Evolutionary conservation across 176 grass and related monocot species (phyloP).

Genomic region (Saccharum officinarum): DNA sequence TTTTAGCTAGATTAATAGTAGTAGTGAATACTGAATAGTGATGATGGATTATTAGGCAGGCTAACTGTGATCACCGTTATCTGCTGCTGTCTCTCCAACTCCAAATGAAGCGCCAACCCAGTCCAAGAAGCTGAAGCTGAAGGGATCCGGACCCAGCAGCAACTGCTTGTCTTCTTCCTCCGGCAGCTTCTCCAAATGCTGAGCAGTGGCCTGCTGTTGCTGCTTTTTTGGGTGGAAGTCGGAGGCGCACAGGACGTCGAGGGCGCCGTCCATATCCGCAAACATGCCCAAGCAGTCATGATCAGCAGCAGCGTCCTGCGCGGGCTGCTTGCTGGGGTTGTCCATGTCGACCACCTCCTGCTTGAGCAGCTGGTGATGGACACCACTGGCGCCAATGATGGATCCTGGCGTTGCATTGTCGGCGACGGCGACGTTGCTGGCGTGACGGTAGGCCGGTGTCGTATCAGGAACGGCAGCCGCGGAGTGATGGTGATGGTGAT

Average conservation of each 20-base stretch:
- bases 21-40: no score
- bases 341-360: conserved; percentile 25
- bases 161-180: conserved; percentile 36
- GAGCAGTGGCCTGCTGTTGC: conserved; percentile 21
- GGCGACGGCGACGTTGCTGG: not conserved
- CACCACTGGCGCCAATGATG: not conserved
- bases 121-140: conserved; percentile 58
- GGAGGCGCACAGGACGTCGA: not conserved
- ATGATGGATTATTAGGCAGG: not conserved
- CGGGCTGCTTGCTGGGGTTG: not conserved
- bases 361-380: conserved; percentile 12
- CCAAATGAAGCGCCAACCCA: conserved; percentile 26
- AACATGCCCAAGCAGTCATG: conserved; percentile 1
- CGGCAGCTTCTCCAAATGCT: conserved; percentile 15
- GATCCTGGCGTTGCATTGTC: not conserved
- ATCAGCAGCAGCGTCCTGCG: not conserved
- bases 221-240: not conserved
- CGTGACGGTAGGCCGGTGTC: not conserved
- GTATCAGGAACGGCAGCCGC: not conserved
- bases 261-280: conserved; percentile 11
- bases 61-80: conserved; percentile 8
- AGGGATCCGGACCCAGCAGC: conserved; percentile 44
- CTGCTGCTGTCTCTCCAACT: not conserved
- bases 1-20: not conserved
- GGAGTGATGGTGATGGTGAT: not conserved